Evolutionary conservation across 148 eudicot genomes (phyloP).

Genomic region (Amaranthus palmeri): DNA sequence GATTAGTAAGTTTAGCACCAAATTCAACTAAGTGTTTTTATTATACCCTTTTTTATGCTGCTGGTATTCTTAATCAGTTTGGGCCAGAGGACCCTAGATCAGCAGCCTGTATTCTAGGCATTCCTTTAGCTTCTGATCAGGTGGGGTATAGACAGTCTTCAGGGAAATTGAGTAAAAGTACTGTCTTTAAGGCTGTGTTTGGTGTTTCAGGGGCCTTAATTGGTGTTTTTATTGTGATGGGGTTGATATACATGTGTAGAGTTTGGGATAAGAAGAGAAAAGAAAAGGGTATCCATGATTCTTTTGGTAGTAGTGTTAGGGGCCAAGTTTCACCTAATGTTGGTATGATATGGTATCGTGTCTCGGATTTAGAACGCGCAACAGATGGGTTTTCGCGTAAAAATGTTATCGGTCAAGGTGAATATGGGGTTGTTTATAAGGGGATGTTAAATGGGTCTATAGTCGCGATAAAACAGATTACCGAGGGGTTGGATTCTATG

Average conservation of each 20-base stretch:
- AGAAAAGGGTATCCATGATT: constrained; percentile 37
- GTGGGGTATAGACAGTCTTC: constrained; percentile 9
- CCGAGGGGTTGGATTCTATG: constrained; percentile 34
- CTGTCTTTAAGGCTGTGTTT: constrained; percentile 25
- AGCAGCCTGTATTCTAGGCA: constrained; percentile 49
- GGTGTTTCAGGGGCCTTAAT: constrained; percentile 42
- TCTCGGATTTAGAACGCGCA: constrained; percentile 53
- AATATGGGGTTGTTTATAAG: constrained; percentile 53
- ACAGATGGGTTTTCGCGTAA: constrained; percentile 48
- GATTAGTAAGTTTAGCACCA: constrained; percentile 38
- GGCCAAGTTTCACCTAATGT: constrained; percentile 47
- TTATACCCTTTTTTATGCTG: constrained; percentile 49
- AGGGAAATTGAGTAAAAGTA: constrained; percentile 11
- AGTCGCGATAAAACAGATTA: constrained; percentile 52
- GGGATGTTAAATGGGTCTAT: constrained; percentile 46
- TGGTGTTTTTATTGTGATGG: constrained; percentile 23
- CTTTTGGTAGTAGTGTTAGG: constrained; percentile 36
- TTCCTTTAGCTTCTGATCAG: constrained; percentile 35
- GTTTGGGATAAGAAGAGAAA: constrained; percentile 30
- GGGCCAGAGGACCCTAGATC: constrained; percentile 45
- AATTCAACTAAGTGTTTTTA: constrained; percentile 59
- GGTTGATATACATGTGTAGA: constrained; percentile 23
- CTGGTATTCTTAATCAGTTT: constrained; percentile 46
- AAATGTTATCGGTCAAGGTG: constrained; percentile 58
- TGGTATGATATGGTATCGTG: constrained; percentile 49